Evolutionary conservation across 345 rosid species (phyloP), one percentile per base, ranked within the genome.

Genomic region (Populus euphratica): DNA sequence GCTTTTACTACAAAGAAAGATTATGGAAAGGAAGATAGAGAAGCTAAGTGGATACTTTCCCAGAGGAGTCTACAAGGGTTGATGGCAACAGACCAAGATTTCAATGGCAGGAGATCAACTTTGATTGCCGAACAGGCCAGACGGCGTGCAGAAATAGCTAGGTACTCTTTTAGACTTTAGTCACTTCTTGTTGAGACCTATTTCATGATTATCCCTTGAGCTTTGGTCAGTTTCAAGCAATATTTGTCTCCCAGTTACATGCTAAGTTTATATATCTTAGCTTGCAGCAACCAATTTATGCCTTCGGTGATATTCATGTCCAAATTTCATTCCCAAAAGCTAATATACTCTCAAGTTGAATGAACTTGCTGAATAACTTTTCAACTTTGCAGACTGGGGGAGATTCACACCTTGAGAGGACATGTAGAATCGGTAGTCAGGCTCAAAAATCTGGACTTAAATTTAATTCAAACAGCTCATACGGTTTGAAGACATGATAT

Each of bases 121-220:
- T 81, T 90, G 88, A 89, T 96, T 31, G 93, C 98, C 67, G 96
- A 91, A 81, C 97, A 96, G 80, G 96, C 99, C 39, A 87, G 83
- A 81, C 82, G 96, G 54, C 96, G 99, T 27, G 99, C 96, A 61
- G 99, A 96, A 86, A 92, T 91, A 21, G 96, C 94, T 78, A 93
- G 99, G 99, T 92, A 79, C 59, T 49, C 54, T 11, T 41, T 13
- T 7, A 71, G 36, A 25, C n/a, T 62, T 13, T 31, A 47, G 13
- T 71, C 33, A 4, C 18, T n/a, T 31, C 27, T 49, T 56, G 50
- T 36, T 6, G 36, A 14, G n/a, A 21, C 33, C 39, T 35, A 61
- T 56, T 61, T 39, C 14, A 36, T 3, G 17, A 23, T 4, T 7
- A 5, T 21, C 41, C 7, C 27, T 17, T n/a, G 25, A 61, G 27